These are phyloP conservation scores for Fibroporia radiculosa DNA, from an alignment of 768 basidiomycete species.

Conservation along the genomic window DNA sequence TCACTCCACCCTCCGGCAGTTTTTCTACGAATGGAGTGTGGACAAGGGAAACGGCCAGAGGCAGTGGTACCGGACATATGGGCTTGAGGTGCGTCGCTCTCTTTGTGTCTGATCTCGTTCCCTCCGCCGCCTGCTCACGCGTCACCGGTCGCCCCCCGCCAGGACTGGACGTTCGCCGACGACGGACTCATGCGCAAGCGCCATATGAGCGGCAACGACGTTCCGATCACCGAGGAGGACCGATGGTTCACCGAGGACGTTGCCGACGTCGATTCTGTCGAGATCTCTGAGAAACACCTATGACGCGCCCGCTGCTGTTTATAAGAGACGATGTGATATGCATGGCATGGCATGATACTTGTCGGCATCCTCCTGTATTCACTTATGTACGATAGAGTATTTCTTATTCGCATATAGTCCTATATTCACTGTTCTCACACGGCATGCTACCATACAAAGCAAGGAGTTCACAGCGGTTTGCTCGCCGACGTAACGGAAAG, in stretches of 20 bases:
- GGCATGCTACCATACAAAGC: too few species aligned
- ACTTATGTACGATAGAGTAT: too few species aligned
- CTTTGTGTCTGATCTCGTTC: too few species aligned
- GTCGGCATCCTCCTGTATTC: too few species aligned
- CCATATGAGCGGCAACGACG: constrained; percentile 43
- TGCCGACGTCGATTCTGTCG: constrained; percentile 30
- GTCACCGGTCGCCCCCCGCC: not conserved
- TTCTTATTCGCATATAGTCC: too few species aligned
- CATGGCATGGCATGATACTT: too few species aligned
- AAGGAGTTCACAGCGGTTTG: too few species aligned
- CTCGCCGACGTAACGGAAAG: too few species aligned
- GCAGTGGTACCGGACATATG: constrained; percentile 40
- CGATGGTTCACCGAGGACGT: constrained; percentile 46
- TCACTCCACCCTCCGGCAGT: constrained; percentile 15
- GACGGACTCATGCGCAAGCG: constrained; percentile 47
- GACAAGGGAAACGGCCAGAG: constrained; percentile 25
- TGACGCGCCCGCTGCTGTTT: too few species aligned
- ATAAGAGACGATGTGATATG: too few species aligned
- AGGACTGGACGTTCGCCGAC: constrained; percentile 49
- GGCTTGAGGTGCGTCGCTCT: constrained; percentile 28
- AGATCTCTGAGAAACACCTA: constrained; percentile 24
- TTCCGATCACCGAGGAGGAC: constrained; percentile 36
- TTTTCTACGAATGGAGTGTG: constrained; percentile 42
- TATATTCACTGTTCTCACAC: too few species aligned
- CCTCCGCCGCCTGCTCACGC: too few species aligned